Evolutionary conservation across 2,329 filamentous ascomycete species (phyloP).

Genomic region (Tolypocladium nubicola): DNA sequence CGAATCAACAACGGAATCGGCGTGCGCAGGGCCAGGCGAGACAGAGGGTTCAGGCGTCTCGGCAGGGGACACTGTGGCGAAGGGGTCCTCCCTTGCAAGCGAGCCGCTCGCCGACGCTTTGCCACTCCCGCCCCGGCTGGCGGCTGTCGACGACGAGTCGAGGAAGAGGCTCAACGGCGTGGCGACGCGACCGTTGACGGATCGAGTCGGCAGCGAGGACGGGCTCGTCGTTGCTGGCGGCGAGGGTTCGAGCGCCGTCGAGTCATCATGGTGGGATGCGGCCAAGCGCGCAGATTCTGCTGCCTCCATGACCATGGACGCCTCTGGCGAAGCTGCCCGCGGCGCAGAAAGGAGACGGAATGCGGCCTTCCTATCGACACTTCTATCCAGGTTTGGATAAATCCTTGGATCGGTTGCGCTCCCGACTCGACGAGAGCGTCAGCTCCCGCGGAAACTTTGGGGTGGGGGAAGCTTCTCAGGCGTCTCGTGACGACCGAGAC

Average conservation of each 20-base stretch:
- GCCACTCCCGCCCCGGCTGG: not conserved
- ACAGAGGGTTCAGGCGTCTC: slow-evolving; percentile 5
- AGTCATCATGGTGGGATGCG: not conserved
- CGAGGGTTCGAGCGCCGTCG: not conserved
- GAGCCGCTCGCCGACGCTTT: not conserved
- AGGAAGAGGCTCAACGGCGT: slow-evolving; percentile 10
- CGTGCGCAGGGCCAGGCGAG: not conserved
- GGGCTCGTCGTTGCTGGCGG: slow-evolving; percentile 4
- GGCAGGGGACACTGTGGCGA: slow-evolving; percentile 6
- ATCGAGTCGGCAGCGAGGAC: slow-evolving; percentile 1
- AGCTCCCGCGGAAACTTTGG: not conserved
- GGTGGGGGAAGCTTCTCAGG: not conserved
- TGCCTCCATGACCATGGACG: not conserved
- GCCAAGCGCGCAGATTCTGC: not conserved
- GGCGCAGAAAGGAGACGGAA: not conserved
- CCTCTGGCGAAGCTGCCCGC: not conserved
- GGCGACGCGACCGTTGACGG: slow-evolving; percentile 9
- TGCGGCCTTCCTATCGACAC: not conserved
- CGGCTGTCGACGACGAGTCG: not conserved
- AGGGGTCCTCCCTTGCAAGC: slow-evolving; percentile 1
- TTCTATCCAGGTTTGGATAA: not conserved
- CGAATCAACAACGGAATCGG: not conserved
- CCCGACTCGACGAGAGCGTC: not conserved
- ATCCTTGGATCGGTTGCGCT: not conserved
- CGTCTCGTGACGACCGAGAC: not conserved